Base-by-base conservation (phyloP, 2,329 filamentous ascomycete genomes). In the Cordyceps farinosa region DNA sequence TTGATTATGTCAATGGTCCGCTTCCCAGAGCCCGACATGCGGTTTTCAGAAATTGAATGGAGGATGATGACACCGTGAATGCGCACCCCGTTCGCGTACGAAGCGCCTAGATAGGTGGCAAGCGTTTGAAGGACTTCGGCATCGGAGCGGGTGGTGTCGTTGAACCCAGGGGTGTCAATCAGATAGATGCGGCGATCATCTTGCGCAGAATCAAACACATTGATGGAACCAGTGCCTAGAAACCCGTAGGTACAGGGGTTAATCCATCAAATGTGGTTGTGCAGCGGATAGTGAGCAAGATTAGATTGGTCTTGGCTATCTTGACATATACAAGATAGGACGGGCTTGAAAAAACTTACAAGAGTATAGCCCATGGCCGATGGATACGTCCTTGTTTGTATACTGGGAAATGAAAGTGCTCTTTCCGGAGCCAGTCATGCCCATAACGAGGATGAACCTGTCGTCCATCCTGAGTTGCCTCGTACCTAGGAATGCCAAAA, bases 341-440 rank as follows among this genome's bases (percentile, higher is more conserved):
- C 22, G 22, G 22, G 22, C 22, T 22, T 38, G 34, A 38, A 38
- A 7, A n/a, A 45, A 22, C 42, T 45, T 22, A 45, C 42, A 45
- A 22, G 42, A n/a, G 42, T 50, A 59, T 50, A 45, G 42, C 42
- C 42, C 42, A 45, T 45, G 42, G 17, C 42, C 42, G 17, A 45
- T 45, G 4, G 17, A n/a, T 17, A 45, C 42, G 15, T 22, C 17
- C 42, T 45, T 45, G 17, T 45, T 45, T 22, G 42, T 45, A 45
- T 45, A 45, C 5, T 45, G 7, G 42, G 42, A 45, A 15, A 15
- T 42, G 27, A 58, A 36, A 5, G 42, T 58, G 70, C 71, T n/a
- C 69, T 73, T 65, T 74, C 73, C 2, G 73, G 68, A 40, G 65
- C 67, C 1, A 74, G 64, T 22, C 68, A 74, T 0, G 70, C 71